Base-by-base conservation (phyloP, 1,139 yeast species). In the Taiozyma sp. region DNA sequence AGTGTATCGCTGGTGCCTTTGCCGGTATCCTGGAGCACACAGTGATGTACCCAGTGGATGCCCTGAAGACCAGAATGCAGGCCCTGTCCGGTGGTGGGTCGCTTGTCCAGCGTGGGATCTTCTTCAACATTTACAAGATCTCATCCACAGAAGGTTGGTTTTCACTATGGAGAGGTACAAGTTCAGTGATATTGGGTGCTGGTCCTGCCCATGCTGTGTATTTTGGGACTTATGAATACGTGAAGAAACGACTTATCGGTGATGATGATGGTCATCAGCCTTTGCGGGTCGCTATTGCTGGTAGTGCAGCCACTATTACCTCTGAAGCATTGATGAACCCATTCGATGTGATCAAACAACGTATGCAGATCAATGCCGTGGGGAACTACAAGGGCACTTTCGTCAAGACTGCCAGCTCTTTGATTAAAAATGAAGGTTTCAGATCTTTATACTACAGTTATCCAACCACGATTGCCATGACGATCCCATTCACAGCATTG, bases 11-110 rank as follows among this genome's bases (percentile, higher is more conserved):
- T 4, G 99, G 99, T 21, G 98, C 98, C 0, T 87, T 88, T 71
- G 99, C 99, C n/a, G 99, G 99, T 21, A 88, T 93, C 55, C 87
- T 91, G 90, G 99, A 93, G 68, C 99, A 93, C 67, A 86, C 97
- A 2, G 93, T 93, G 47, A 89, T 93, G 97, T 93, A 85, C 64
- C 99, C 99, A 2, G 84, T 93, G 44, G 99, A 93, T 68, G 93
- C 96, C 13, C 77, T 93, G 60, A 93, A 88, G 73, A 93, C 99
- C 3, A 76, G 99, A 64, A 89, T 93, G 95, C 99, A 93, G 69
- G 86, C 90, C 44, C 73, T 84, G 13, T 32, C 43, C 29, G 45
- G 35, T 30, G 16, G 7, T 6, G 11, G 8, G 11, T 40, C 43
- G 2, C 16, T 42, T 9, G 61, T 63, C 41, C 32, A 40, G 19